Base-by-base conservation (phyloP, 2,329 filamentous ascomycete genomes). In the Epichloe glyceriae region DNA sequence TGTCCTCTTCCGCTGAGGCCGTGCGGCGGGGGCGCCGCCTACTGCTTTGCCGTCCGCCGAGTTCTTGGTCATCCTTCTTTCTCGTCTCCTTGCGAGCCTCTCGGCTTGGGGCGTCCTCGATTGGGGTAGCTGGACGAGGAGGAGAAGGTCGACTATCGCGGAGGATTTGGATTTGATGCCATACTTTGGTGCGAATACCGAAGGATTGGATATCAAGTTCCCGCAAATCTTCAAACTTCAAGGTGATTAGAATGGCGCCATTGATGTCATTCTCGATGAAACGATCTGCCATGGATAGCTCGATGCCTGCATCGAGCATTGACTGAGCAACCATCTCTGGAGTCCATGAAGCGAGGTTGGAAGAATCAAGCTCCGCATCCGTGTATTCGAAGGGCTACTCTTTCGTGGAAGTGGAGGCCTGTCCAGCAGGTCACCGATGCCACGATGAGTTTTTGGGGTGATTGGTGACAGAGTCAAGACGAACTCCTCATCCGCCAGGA, bases 181-280 rank as follows among this genome's bases (percentile, higher is more conserved):
- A 93, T 14, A 91, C 71, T 60, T 82, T 82, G 58, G 85, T 88
- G 53, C 87, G 76, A 58, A 90, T 85, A 42, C 87, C 87, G 62
- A 93, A 91, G 1, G 87, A 91, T 53, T 78, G 74, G 51, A 93
- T 91, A 57, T 83, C 83, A 17, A 93, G 75, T 67, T 93, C 87
- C 64, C 85, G 85, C 51, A 93, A 71, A 60, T 93, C 90, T 56
- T 95, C 88, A 58, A 91, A 90, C 62, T 95, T 89, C 42, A 98
- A 72, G n/a, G 91, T 89, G 49, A 95, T 82, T 19, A 97, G 72
- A 51, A 97, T 87, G 4, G 82, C 76, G 14, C 91, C 91, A 26
- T 85, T 88, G 65, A 98, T 96, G 63, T 98, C 91, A 65, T 98
- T 94, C 60, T 85, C 79, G 54, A 90, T 77, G 61, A 98, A 96